A percentile compares a stretch with the other conserved stretches of the same genome.
Conservation (phyloP, 805 yeast species). For the Lipomyces japonicus region DNA sequence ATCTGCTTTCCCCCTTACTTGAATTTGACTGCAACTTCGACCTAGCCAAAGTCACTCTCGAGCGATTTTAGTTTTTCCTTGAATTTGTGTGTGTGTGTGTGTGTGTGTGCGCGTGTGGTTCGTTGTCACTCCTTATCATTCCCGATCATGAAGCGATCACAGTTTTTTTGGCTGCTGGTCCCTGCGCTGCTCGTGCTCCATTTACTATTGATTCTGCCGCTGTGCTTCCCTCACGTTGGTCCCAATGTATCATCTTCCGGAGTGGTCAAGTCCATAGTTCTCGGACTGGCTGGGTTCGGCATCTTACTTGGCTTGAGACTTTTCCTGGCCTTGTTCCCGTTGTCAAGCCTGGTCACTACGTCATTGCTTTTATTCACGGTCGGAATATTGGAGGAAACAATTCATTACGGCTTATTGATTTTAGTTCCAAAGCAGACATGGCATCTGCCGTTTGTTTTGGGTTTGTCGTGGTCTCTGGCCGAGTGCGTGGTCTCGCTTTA, state of each 20-base stretch:
- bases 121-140: too few species aligned
- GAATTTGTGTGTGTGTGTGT: too few species aligned
- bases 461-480: constrained; percentile 23
- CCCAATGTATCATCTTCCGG: constrained; percentile 6
- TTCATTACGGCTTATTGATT: constrained; percentile 13
- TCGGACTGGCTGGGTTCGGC: constrained; percentile 23
- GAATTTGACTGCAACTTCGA: too few species aligned
- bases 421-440: constrained; percentile 17
- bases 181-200: constrained; percentile 21
- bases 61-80: too few species aligned
- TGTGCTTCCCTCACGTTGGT: constrained; percentile 20
- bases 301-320: constrained; percentile 15
- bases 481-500: constrained; percentile 20
- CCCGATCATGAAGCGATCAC: constrained; percentile 16
- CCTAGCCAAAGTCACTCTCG: too few species aligned
- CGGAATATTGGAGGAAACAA: constrained; percentile 21
- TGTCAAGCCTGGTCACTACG: constrained; percentile 20
- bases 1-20: too few species aligned
- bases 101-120: too few species aligned
- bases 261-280: constrained; percentile 11
- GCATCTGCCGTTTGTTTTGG: constrained; percentile 20
- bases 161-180: constrained; percentile 19
- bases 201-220: constrained; percentile 12
- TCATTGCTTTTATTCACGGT: constrained; percentile 21
- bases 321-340: constrained; percentile 23